phyloP scores from a whole-genome alignment of 2,329 filamentous ascomycete species.

The Cadophora luteo-olivacea region DNA sequence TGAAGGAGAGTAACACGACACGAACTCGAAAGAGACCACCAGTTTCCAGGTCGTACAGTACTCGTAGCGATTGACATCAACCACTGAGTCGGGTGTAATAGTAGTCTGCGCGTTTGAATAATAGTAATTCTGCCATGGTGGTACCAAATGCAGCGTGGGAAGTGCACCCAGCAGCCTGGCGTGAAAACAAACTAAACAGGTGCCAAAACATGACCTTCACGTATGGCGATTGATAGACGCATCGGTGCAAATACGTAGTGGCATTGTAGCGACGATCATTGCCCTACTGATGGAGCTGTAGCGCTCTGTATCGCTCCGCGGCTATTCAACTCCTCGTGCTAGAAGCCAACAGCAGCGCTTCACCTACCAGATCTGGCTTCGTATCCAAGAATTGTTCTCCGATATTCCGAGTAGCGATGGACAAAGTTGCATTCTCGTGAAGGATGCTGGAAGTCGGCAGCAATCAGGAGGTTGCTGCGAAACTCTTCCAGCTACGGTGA shows the following conservation, averaged over 20 bases:
- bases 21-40: background rate
- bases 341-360: background rate
- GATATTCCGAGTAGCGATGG: background rate
- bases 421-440: background rate
- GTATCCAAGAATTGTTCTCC: background rate
- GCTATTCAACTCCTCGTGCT: background rate
- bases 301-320: background rate
- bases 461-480: background rate
- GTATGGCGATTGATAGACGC: conserved; percentile 3
- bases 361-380: background rate
- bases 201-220: conserved; percentile 7
- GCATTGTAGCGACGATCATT: background rate
- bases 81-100: conserved; percentile 1
- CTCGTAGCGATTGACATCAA: background rate
- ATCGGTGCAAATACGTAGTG: background rate
- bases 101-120: conserved; percentile 1
- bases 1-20: background rate
- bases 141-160: background rate
- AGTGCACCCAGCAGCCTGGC: conserved; percentile 1
- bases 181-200: conserved; percentile 11
- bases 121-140: background rate
- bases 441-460: conserved; percentile 17
- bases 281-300: background rate
- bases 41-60: conserved; percentile 1
- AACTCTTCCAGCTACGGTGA: conserved; percentile 3